These are phyloP conservation scores for Nicotiana paniculata DNA, from an alignment of 257 asterid genomes.

Conservation along the genomic window DNA sequence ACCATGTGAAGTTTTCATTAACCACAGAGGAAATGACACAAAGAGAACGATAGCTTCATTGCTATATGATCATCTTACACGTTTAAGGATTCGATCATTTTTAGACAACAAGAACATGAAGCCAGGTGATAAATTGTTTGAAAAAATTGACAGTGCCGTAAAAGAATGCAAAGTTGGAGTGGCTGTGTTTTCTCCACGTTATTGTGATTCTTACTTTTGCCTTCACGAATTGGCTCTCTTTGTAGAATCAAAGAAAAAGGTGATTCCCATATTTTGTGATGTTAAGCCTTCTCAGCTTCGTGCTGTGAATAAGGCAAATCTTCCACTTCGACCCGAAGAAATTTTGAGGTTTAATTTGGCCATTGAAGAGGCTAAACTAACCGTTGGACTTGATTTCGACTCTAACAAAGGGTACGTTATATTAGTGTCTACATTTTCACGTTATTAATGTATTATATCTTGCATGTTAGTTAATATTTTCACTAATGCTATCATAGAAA, in stretches of 20 bases:
- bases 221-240: constrained; percentile 46
- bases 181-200: constrained; percentile 43
- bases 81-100: constrained; percentile 25
- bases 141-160: constrained; percentile 36
- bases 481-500: too few species aligned
- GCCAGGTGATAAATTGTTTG: constrained; percentile 51
- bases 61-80: constrained; percentile 33
- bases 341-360: constrained; percentile 31
- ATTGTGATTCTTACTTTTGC: constrained; percentile 53
- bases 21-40: constrained; percentile 49
- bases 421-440: too few species aligned
- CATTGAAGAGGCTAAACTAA: constrained; percentile 43
- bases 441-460: too few species aligned
- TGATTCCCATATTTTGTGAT: constrained; percentile 46
- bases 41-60: constrained; percentile 33
- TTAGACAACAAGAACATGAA: constrained; percentile 57
- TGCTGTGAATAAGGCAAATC: constrained; percentile 6
- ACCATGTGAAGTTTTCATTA: constrained; percentile 47
- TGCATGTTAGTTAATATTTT: too few species aligned
- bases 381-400: constrained; percentile 44
- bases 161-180: constrained; percentile 39
- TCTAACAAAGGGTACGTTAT: constrained; percentile 34
- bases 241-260: constrained; percentile 33
- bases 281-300: constrained; percentile 44
- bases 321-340: neutral